Evolutionary conservation across 768 basidiomycete species (phyloP), one percentile per base, ranked within the genome.

Genomic region (Rhodotorula babjevae): DNA sequence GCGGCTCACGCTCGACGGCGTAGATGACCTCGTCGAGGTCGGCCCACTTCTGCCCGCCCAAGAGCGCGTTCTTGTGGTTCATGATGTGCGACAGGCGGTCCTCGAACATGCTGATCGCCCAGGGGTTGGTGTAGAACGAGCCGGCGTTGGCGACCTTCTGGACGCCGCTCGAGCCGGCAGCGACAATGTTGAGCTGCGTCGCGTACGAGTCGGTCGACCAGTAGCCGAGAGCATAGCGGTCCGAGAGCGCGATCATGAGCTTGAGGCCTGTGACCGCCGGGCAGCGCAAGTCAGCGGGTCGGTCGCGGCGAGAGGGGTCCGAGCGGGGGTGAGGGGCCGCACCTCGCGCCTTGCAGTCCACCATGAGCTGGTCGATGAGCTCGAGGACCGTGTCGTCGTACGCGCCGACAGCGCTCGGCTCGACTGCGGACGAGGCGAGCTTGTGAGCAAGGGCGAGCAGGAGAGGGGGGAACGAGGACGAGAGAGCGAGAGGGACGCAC

Each of bases 301-400:
- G 2, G 10, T 29, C 16, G 36, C 36, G 36, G 14, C 33, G 36
- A 49, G 33, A 25, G 33, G 19, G 33, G 27, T 29, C 40, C 27
- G 42, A 59, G n/a, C 0, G 8, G 12, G 50, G 27, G 7, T 3
- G 36, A 36, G 36, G 36, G 36, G 44, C 36, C 65, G 61, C 2
- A 74, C 73, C 69, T 27, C 76, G 72, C 21, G 44, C 47, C 36
- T 68, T 27, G 53, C 69, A 72, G n/a, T 79, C 78, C 31, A 61
- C 66, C 79, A 79, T 79, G 65, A 79, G 78, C 67, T 77, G 67
- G 65, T 79, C 79, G 69, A 79, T 74, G 42, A 65, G 56, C 31
- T 67, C 58, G n/a, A 79, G 73, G 63, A 79, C 77, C 19, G 77
- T 77, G 63, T 79, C 79, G 75, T 79, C 79, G 75, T 79, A 79